phyloP scores from a whole-genome alignment of 495 filamentous ascomycete genomes.

The Xylaria nigripes region DNA sequence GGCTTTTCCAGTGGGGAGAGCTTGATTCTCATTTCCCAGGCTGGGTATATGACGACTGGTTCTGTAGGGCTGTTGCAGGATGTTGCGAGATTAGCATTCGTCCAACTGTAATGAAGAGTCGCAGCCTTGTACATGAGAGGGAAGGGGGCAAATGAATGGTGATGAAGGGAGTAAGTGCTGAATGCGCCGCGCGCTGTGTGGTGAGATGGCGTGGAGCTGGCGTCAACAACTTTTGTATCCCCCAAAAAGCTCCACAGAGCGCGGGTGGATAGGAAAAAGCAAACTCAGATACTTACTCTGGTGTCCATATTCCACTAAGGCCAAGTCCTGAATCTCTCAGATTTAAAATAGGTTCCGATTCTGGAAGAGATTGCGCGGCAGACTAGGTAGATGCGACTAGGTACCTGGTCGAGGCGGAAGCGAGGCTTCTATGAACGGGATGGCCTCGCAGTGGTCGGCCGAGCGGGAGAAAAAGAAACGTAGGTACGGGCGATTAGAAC shows the following conservation, averaged over 20 bases:
- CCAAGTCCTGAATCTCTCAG: neutral
- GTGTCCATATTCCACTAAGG: slow-evolving; percentile 1
- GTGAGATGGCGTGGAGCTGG: neutral
- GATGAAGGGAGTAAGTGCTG: neutral
- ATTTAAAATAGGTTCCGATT: neutral
- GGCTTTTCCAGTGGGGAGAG: slow-evolving; percentile 48
- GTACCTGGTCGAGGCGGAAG: neutral
- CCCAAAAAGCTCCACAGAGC: neutral
- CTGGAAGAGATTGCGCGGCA: neutral
- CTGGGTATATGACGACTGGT: slow-evolving; percentile 50
- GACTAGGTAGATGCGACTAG: neutral
- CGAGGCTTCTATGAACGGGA: neutral
- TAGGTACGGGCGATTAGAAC: neutral
- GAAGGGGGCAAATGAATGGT: neutral
- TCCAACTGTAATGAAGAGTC: neutral
- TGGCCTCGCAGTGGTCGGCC: neutral
- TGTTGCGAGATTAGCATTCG: slow-evolving; percentile 1
- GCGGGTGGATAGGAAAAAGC: neutral
- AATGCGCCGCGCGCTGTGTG: neutral
- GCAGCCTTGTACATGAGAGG: neutral
- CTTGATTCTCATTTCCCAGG: slow-evolving; percentile 61
- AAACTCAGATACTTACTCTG: slow-evolving; percentile 5
- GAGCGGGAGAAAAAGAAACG: too few relatives aligned
- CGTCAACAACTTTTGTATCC: neutral
- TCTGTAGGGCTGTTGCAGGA: slow-evolving; percentile 58